Base-by-base conservation (phyloP, 2,329 filamentous ascomycete species). In the Sporothrix sp. region DNA sequence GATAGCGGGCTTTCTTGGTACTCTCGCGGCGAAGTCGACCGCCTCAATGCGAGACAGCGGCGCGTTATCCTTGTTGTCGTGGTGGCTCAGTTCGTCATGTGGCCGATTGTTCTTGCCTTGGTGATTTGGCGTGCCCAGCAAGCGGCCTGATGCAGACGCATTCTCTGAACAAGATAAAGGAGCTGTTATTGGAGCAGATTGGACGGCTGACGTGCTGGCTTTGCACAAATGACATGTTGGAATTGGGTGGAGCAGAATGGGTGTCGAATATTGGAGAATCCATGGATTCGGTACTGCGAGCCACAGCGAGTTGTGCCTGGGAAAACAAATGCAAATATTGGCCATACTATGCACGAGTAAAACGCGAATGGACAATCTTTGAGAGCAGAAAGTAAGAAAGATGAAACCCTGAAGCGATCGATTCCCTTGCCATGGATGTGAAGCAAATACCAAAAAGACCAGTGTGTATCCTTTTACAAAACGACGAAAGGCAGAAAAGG, bases 1-100 rank as follows among this genome's bases (percentile, higher is more conserved):
- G 67, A 74, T 55, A 62, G 64, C 1, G 67, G 67, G 0, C 65
- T 78, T 25, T 67, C 67, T 7, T 78, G 73, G 73, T 69, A 67
- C 48, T 75, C 73, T 0, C 60, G 65, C 2, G 74, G 75, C 6
- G 68, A 74, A 57, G 65, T 69, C 23, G 60, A 64, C 20, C 58
- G 58, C 8, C 61, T 76, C 21, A 70, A 62, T 11, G 63, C 60
- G 42, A 59, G 61, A 23, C 68, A 73, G 57, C 58, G 62, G 18
- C 57, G 55, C n/a, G 50, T 58, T 8, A 61, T 76, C 9, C 47
- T 68, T 9, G 56, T 59, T 2, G 63, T 70, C 51, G 60, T 61
- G 8, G 52, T 69, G 7, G 37, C 56, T 25, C 53, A 58, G 33
- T 45, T 59, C 39, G 44, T 58, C 27, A 9, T 58, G 21, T 60